Base-by-base conservation (phyloP, 106 monocot species). In the Ottelia alismoides region DNA sequence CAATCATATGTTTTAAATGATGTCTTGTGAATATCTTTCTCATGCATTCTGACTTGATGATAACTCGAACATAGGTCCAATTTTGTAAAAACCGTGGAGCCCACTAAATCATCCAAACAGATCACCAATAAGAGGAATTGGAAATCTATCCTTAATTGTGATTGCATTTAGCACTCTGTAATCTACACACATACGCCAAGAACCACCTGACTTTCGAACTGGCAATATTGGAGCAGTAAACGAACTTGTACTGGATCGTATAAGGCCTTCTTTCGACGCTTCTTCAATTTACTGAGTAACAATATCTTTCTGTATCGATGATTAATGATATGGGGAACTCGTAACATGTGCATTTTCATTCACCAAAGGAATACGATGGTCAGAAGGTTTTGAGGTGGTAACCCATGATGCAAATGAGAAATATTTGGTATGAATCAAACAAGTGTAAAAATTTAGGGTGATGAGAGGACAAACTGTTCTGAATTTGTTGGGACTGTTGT, bases 1-100 rank as follows among this genome's bases (percentile, higher is more conserved):
- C 65, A 53, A 19, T 55, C 5, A 14, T 45, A n/a, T 4, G 55
- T 54, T 9, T 28, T 28, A 0, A 55, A 51, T 2, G 32, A 0
- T 0, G 47, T 65, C 25, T 31, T 32, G 2, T 35, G 20, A 26
- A 65, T 65, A 9, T 53, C 31, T 2, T 27, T 27, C 0, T 21
- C 11, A 9, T 11, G 16, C 16, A 65, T n/a, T 12, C 55, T 26
- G 28, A 65, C 50, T 0, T 55, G 44, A 43, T 55, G 65, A 55
- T 22, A 0, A 20, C 28, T 0, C 3, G 22, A 22, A 27, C 17
- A 19, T 18, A 53, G 19, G 45, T 65, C 45, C 7, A 57, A 20
- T 57, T 57, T 57, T 20, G 30, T 1, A 2, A 31, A 19, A 3
- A 44, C 7, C 16, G 4, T 1, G 22, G 58, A 2, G 23, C 23